Conservation (phyloP, 441 rosid genomes). For the Hura crepitans region DNA sequence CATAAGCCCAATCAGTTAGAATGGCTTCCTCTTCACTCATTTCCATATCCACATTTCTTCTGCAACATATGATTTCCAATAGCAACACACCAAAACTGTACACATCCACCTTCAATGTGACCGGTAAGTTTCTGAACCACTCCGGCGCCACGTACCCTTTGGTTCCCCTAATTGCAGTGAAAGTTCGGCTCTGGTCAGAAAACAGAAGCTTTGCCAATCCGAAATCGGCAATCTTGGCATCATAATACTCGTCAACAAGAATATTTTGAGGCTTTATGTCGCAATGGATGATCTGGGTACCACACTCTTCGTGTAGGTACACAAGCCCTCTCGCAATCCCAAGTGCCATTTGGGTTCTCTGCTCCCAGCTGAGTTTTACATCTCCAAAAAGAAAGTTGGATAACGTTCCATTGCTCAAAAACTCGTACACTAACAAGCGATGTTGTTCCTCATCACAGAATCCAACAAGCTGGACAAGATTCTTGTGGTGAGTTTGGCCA, state of each 20-base stretch:
- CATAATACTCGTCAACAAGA: conserved; percentile 31
- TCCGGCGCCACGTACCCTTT: conserved; percentile 43
- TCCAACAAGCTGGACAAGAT: conserved; percentile 38
- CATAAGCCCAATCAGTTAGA: conserved; percentile 39
- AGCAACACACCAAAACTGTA: conserved; percentile 50
- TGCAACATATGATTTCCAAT: conserved; percentile 41
- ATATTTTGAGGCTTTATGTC: conserved; percentile 52
- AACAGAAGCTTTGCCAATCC: conserved; percentile 47
- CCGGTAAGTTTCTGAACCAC: conserved; percentile 43
- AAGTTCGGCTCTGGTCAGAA: conserved; percentile 33
- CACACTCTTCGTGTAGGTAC: conserved; percentile 46
- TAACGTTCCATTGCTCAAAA: conserved; percentile 42
- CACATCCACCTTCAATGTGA: conserved; percentile 50
- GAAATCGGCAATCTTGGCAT: conserved; percentile 40
- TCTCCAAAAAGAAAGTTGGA: conserved; percentile 25
- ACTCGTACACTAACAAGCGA: conserved; percentile 46
- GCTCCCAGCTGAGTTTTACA: conserved; percentile 34
- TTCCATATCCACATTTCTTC: conserved; percentile 25
- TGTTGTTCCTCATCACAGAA: conserved; percentile 39
- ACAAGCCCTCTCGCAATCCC: conserved; percentile 37
- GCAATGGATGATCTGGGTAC: conserved; percentile 38
- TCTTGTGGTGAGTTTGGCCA: conserved; percentile 45
- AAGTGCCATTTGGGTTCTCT: conserved; percentile 29
- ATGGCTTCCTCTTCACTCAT: conserved; percentile 18
- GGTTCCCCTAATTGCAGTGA: conserved; percentile 41